Conservation (phyloP, 2,329 filamentous ascomycete species). For the Aspergillus felis region DNA sequence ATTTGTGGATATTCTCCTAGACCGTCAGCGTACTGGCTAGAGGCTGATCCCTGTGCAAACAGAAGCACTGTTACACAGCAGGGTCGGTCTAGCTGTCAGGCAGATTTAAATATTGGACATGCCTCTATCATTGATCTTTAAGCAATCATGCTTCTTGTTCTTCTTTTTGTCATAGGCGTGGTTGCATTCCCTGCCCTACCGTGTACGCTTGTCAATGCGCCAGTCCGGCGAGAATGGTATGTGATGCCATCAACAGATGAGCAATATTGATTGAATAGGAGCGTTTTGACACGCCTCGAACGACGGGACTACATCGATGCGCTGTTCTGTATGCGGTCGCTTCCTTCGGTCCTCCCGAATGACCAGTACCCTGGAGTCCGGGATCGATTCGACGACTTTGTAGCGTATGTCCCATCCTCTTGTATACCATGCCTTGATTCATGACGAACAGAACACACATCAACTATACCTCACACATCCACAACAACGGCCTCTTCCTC, state of each 20-base stretch:
- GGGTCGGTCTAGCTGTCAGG: too few species aligned
- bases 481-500: slow-evolving; percentile 15
- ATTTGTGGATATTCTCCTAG: too few species aligned
- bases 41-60: too few species aligned
- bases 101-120: too few species aligned
- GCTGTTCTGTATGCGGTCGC: slow-evolving; percentile 18
- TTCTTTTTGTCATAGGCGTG: neutral
- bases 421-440: neutral
- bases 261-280: slow-evolving; percentile 11
- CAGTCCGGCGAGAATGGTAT: slow-evolving; percentile 10
- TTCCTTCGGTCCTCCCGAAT: slow-evolving; percentile 15
- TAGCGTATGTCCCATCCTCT: slow-evolving; percentile 16
- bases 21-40: too few species aligned
- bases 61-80: too few species aligned
- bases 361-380: slow-evolving; percentile 20
- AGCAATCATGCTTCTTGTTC: neutral
- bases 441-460: slow-evolving; percentile 17
- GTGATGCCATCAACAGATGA: neutral
- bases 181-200: neutral
- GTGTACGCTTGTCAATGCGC: neutral
- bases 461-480: slow-evolving; percentile 23
- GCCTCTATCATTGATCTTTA: too few species aligned
- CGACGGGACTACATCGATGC: slow-evolving; percentile 24
- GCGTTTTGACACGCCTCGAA: slow-evolving; percentile 12
- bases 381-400: slow-evolving; percentile 26